These are phyloP conservation scores for Candida fluviatilis DNA, from an alignment of 805 yeast species.

Conservation along the genomic window DNA sequence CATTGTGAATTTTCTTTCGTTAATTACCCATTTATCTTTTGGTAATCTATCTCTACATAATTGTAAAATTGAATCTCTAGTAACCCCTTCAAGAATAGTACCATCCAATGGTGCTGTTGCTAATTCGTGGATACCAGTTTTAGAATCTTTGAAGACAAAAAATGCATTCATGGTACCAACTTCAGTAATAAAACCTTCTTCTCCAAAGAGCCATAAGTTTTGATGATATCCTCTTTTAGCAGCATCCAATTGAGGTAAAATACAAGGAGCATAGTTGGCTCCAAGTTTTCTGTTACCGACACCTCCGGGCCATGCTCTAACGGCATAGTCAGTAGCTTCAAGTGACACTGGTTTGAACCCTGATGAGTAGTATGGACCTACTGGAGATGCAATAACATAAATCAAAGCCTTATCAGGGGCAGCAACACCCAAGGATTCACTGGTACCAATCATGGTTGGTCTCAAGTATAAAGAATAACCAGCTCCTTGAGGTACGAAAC, in stretches of 20 bases:
- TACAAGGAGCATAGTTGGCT: conserved; percentile 96
- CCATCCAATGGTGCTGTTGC: conserved; percentile 97
- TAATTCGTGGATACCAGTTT: conserved; percentile 81
- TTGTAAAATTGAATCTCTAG: conserved; percentile 81
- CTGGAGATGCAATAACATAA: conserved; percentile 90
- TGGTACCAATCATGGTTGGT: conserved; percentile 94
- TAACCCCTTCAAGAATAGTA: conserved; percentile 94
- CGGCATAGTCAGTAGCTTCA: conserved; percentile 94
- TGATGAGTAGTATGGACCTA: conserved; percentile 86
- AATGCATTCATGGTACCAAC: conserved; percentile 98
- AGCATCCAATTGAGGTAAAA: conserved; percentile 86
- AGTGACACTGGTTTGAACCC: conserved; percentile 94
- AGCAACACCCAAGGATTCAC: conserved; percentile 82
- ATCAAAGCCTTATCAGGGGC: conserved; percentile 78
- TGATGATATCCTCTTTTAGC: conserved; percentile 91
- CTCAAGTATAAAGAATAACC: conserved; percentile 92
- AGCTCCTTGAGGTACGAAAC: conserved; percentile 75
- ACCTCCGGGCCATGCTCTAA: conserved; percentile 99
- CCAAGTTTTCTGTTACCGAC: conserved; percentile 95
- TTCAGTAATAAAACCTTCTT: conserved; percentile 81
- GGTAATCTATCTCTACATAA: conserved; percentile 76
- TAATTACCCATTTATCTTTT: conserved; percentile 73
- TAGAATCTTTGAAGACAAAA: conserved; percentile 67
- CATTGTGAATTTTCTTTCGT: conserved; percentile 82
- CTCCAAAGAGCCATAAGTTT: conserved; percentile 94